Evolutionary conservation across 441 rosid species (phyloP).

Genomic region (Populus hybrid): DNA sequence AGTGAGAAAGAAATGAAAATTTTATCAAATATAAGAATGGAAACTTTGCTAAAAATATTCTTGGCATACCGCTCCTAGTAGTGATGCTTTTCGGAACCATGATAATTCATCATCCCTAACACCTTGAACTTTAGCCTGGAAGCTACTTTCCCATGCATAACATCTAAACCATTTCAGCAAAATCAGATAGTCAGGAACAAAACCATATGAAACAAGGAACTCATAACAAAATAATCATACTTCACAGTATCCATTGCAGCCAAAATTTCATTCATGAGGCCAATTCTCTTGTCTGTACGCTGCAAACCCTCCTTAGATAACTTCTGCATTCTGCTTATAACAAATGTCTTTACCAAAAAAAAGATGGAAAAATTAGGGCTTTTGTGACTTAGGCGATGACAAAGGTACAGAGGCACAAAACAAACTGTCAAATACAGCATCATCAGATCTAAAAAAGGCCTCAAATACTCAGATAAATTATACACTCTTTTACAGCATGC

Average conservation of each 20-base stretch:
- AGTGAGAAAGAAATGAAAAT: not conserved
- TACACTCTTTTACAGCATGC: not conserved
- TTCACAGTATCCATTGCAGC: slow-evolving; percentile 99
- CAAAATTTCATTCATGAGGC: slow-evolving; percentile 97
- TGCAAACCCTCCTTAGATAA: slow-evolving; percentile 96
- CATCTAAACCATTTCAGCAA: slow-evolving; percentile 55
- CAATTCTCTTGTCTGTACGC: slow-evolving; percentile 96
- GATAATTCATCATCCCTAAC: slow-evolving; percentile 83
- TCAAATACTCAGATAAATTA: not conserved
- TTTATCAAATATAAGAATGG: not conserved
- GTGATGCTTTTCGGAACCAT: slow-evolving; percentile 92
- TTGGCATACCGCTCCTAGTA: slow-evolving; percentile 78
- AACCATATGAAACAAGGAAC: not conserved
- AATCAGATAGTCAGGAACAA: slow-evolving; percentile 8
- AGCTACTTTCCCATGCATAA: slow-evolving; percentile 99
- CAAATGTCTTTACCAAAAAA: slow-evolving; percentile 59
- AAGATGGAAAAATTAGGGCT: not conserved
- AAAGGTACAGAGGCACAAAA: not conserved
- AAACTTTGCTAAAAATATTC: slow-evolving; percentile 1
- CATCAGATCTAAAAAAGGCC: not conserved
- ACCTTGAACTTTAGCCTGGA: slow-evolving; percentile 84
- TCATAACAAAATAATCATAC: slow-evolving; percentile 40
- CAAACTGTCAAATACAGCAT: slow-evolving; percentile 3
- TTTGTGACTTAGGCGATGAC: not conserved
- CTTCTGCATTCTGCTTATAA: slow-evolving; percentile 92